phyloP scores from a whole-genome alignment of 2,329 filamentous ascomycete genomes.

The Pyrenochaeta sp. region DNA sequence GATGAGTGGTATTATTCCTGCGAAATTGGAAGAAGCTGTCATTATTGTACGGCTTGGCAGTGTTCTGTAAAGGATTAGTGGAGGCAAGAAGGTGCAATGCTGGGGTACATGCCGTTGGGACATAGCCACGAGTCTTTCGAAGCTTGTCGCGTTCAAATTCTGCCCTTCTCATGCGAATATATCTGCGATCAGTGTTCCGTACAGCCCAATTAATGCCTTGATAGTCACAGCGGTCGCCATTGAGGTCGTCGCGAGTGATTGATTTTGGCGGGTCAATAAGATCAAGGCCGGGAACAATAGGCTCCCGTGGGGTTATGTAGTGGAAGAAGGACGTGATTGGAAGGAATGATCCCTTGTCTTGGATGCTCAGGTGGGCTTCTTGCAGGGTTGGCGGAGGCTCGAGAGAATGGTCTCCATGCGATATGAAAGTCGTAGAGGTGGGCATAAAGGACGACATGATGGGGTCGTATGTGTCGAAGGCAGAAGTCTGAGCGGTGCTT shows the following conservation, averaged over 20 bases:
- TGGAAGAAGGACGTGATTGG: slow-evolving; percentile 40
- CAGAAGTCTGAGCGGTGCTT: slow-evolving; percentile 2
- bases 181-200: too few species aligned
- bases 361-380: slow-evolving; percentile 39
- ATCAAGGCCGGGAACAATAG: slow-evolving; percentile 28
- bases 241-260: slow-evolving; percentile 40
- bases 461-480: slow-evolving; percentile 12
- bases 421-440: slow-evolving; percentile 20
- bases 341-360: slow-evolving; percentile 36
- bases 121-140: slow-evolving; percentile 19
- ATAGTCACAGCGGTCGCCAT: slow-evolving; percentile 45
- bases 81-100: neutral
- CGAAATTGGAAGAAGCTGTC: slow-evolving; percentile 59
- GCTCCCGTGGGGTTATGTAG: slow-evolving; percentile 21
- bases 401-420: slow-evolving; percentile 24
- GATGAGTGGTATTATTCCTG: slow-evolving; percentile 58
- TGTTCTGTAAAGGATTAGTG: slow-evolving; percentile 21
- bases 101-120: slow-evolving; percentile 25
- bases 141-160: slow-evolving; percentile 31
- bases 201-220: slow-evolving; percentile 50
- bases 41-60: slow-evolving; percentile 42
- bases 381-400: slow-evolving; percentile 32
- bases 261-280: slow-evolving; percentile 30
- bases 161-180: slow-evolving; percentile 36
- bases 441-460: slow-evolving; percentile 18